These are phyloP conservation scores for Xerocomus nothofagi DNA, from an alignment of 1,284 basidiomycete species.

Conservation along the genomic window DNA sequence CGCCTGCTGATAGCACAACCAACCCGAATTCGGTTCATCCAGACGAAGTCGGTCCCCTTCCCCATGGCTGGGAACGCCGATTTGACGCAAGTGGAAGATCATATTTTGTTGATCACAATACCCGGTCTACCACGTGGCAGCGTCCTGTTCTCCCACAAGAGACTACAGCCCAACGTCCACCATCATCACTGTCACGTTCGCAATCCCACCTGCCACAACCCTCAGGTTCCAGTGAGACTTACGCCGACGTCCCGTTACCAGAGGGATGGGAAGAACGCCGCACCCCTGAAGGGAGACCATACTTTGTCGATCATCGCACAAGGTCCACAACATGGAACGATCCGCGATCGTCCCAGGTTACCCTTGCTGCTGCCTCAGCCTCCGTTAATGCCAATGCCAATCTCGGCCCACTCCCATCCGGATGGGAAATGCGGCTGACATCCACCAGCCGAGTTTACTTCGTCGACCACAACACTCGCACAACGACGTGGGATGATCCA, in stretches of 20 bases:
- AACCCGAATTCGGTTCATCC: constrained; percentile 11
- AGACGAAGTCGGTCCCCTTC: constrained; percentile 46
- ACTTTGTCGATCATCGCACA: constrained; percentile 96
- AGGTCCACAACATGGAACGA: constrained; percentile 99
- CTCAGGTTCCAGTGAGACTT: constrained; percentile 21
- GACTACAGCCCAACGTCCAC: constrained; percentile 6
- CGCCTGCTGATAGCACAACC: constrained; percentile 9
- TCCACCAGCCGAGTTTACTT: constrained; percentile 74
- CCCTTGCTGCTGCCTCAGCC: constrained; percentile 49
- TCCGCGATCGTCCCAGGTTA: constrained; percentile 58
- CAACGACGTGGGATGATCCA: constrained; percentile 80
- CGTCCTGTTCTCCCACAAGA: constrained; percentile 48
- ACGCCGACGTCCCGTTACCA: constrained; percentile 76
- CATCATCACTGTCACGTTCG: constrained; percentile 6
- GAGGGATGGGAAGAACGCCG: constrained; percentile 98
- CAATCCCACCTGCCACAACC: constrained; percentile 14
- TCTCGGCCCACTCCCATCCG: constrained; percentile 92
- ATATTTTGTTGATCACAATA: constrained; percentile 93
- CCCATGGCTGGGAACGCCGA: constrained; percentile 91
- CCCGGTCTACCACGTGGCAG: constrained; percentile 94
- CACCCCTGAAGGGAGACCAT: constrained; percentile 96
- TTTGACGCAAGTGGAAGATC: constrained; percentile 79
- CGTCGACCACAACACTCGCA: constrained; percentile 77
- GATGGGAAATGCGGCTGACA: constrained; percentile 82
- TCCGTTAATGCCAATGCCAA: constrained; percentile 84